These are phyloP conservation scores for Citrus sinensis DNA, from an alignment of 345 rosid genomes.

Conservation along the genomic window DVS_A1.0 CM039164.1:9991501-9992000, in stretches of 20 bases:
- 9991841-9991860: constrained; percentile 37
- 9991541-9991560: not conserved
- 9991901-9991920: too few relatives aligned
- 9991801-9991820: constrained; percentile 12
- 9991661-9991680: not conserved
- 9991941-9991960: too few relatives aligned
- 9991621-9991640: not conserved
- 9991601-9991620: not conserved
- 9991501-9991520: not conserved
- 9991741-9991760: not conserved
- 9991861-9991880: constrained; percentile 19
- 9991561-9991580: not conserved
- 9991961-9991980: too few relatives aligned
- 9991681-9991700: too few relatives aligned
- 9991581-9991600: not conserved
- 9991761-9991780: not conserved
- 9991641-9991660: not conserved
- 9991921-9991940: too few relatives aligned
- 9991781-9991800: not conserved
- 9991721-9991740: too few relatives aligned
- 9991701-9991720: too few relatives aligned
- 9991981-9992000: too few relatives aligned
- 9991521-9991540: not conserved
- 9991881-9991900: too few relatives aligned
- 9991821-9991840: constrained; percentile 27